These are phyloP conservation scores for Amoebophrya sp. DNA, from an alignment of 169 alveolate genomes.

Conservation along the genomic window DNA sequence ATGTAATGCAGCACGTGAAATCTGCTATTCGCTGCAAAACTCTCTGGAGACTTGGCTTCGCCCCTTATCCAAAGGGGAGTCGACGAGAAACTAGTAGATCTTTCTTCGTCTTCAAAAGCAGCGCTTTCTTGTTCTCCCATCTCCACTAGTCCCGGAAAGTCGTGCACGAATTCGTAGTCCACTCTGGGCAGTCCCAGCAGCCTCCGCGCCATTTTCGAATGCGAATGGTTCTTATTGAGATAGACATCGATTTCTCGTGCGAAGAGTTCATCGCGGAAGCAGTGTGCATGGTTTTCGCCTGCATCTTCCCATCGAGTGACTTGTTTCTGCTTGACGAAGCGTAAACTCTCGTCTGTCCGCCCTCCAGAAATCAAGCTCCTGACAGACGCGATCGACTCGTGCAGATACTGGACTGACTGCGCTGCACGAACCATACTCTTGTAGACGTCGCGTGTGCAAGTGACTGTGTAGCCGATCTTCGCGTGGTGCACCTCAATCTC, in stretches of 20 bases:
- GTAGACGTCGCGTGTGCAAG: background rate
- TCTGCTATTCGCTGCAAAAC: background rate
- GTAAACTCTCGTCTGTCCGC: background rate
- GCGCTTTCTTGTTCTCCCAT: too few species aligned
- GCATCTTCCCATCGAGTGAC: background rate
- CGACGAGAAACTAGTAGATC: too few species aligned
- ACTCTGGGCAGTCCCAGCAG: background rate
- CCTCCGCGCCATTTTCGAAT: background rate
- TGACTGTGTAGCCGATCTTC: background rate
- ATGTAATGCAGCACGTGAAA: background rate
- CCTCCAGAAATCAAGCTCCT: background rate
- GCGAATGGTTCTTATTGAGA: background rate
- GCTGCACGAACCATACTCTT: background rate
- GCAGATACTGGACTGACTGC: background rate
- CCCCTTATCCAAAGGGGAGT: too few species aligned
- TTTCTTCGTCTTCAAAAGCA: too few species aligned
- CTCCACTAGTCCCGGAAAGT: background rate
- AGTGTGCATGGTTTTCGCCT: background rate
- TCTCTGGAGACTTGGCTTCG: background rate
- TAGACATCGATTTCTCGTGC: background rate
- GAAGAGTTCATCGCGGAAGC: background rate
- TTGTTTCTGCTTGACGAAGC: background rate
- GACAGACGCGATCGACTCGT: background rate
- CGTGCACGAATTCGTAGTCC: background rate
- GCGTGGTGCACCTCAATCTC: background rate